Percentiles rank a stretch among this genome's conserved stretches.
Conservation (phyloP, 2,329 filamentous ascomycete species). For the Coleophoma eucalyptorum region DNA sequence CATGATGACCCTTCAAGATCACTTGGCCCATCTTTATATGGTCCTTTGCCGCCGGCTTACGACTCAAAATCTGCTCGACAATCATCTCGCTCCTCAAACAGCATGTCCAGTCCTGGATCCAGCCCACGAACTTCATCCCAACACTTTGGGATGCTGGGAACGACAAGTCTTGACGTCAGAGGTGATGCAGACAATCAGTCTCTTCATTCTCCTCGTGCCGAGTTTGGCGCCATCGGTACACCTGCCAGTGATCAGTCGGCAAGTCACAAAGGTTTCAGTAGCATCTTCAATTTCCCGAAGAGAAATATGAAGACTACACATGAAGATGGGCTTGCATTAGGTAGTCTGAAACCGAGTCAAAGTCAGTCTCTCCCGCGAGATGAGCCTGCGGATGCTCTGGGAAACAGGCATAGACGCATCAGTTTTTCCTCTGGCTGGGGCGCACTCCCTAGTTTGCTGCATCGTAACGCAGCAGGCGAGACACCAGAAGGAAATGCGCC, state of each 20-base stretch:
- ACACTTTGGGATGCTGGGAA: slow-evolving; percentile 49
- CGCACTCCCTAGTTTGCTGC: slow-evolving; percentile 30
- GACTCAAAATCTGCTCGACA: slow-evolving; percentile 42
- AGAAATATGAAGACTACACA: slow-evolving; percentile 57
- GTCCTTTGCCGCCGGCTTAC: slow-evolving; percentile 32
- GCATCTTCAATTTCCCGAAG: slow-evolving; percentile 56
- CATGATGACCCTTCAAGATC: slow-evolving; percentile 17
- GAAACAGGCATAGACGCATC: slow-evolving; percentile 48
- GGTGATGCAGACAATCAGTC: slow-evolving; percentile 21
- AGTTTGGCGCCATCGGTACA: slow-evolving; percentile 25
- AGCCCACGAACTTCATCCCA: slow-evolving; percentile 60
- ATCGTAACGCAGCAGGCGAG: slow-evolving; percentile 20
- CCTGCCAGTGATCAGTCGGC: slow-evolving; percentile 35
- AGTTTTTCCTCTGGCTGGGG: slow-evolving; percentile 54
- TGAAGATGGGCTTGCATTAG: slow-evolving; percentile 61
- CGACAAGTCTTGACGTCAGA: slow-evolving; percentile 17
- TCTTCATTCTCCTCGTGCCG: slow-evolving; percentile 19
- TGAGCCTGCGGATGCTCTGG: slow-evolving; percentile 44
- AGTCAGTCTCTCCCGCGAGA: slow-evolving; percentile 75
- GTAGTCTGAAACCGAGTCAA: slow-evolving; percentile 66
- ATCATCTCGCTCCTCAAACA: slow-evolving; percentile 57
- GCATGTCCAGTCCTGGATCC: slow-evolving; percentile 52
- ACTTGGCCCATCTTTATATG: slow-evolving; percentile 25
- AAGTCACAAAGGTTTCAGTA: slow-evolving; percentile 40
- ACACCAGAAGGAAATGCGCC: slow-evolving; percentile 25